Evolutionary conservation across 495 filamentous ascomycete genomes (phyloP), one percentile per base, ranked within the genome.

Genomic region (Penicillium coprophilum): DNA sequence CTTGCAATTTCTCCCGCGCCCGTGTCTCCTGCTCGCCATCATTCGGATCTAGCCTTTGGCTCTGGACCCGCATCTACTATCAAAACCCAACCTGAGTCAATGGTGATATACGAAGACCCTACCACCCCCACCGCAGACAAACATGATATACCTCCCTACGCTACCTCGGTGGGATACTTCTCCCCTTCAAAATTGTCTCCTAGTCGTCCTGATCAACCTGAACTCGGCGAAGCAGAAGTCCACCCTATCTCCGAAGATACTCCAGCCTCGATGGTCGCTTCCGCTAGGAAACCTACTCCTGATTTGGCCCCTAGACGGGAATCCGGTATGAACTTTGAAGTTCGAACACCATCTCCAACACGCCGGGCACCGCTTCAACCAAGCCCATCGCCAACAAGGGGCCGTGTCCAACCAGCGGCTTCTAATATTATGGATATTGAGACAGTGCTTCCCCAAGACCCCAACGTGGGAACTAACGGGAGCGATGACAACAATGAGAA

Each of bases 51-150:
- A 15, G 11, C 6, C 9, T 6, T 45, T 32, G 38, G 36, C 11
- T 30, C 39, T 21, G 57, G 41, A 0, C 28, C 65, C 9, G 62
- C 64, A 28, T 50, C 51, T 21, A 32, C 20, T 21, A 8, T 57
- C 21, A 65, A 58, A 32, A 10, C 30, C 11, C 64, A 65, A 15
- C 51, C 61, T 0, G 66, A 67, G 10, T 58, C 71, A 27, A 62
- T 77, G 54, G 50, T 71, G 27, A 77, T 78, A 28, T 77, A 76
- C 28, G 76, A 78, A 57, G 75, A 78, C 48, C 76, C 76, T 51
- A 63, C 62, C n/a, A 60, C 63, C 15, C 67, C 67, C 19, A 57
- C 61, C 32, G 50, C 62, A 6, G 46, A 46, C 9, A 58, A 56
- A 36, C 23, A 43, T 10, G 40, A 50, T 6, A 46, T 43, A 20